Evolutionary conservation across 345 rosid genomes (phyloP).

Genomic region (Theobroma cacao): DNA sequence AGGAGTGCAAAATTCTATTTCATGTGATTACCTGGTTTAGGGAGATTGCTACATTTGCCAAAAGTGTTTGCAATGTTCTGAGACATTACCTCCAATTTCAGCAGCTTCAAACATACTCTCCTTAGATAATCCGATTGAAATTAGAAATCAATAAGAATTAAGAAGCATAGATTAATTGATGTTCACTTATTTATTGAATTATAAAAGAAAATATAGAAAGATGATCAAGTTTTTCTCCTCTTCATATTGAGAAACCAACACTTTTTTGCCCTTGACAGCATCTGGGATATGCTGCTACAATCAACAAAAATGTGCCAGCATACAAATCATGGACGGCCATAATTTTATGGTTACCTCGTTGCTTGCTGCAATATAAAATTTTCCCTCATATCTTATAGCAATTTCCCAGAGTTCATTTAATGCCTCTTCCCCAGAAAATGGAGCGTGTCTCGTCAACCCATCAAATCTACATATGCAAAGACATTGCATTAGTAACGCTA

Average conservation of each 20-base stretch:
- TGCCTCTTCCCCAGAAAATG: slow-evolving; percentile 66
- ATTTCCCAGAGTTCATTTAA: slow-evolving; percentile 58
- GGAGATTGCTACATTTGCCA: slow-evolving; percentile 42
- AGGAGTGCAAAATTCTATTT: too few species aligned
- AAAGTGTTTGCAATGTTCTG: slow-evolving; percentile 47
- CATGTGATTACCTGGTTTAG: slow-evolving; percentile 51
- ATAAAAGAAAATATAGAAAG: too few species aligned
- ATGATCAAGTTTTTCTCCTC: too few species aligned
- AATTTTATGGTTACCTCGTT: slow-evolving; percentile 46
- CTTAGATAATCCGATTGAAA: slow-evolving; percentile 72
- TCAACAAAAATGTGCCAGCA: too few species aligned
- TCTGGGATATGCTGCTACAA: too few species aligned
- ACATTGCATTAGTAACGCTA: background rate
- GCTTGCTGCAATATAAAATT: slow-evolving; percentile 51
- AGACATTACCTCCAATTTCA: slow-evolving; percentile 71
- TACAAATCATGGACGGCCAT: background rate
- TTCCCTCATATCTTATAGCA: slow-evolving; percentile 77
- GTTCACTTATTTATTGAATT: too few species aligned
- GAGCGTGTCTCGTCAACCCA: slow-evolving; percentile 58
- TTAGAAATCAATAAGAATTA: background rate
- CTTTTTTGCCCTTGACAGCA: too few species aligned
- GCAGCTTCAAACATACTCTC: slow-evolving; percentile 77
- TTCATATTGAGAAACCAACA: too few species aligned
- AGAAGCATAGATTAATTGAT: too few species aligned
- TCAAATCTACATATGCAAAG: slow-evolving; percentile 44